Percentiles rank a stretch among this genome's conserved stretches.
These are phyloP conservation scores for Astrothelium subdiscretum DNA, from an alignment of 495 filamentous ascomycete species.

Conservation along the genomic window DNA sequence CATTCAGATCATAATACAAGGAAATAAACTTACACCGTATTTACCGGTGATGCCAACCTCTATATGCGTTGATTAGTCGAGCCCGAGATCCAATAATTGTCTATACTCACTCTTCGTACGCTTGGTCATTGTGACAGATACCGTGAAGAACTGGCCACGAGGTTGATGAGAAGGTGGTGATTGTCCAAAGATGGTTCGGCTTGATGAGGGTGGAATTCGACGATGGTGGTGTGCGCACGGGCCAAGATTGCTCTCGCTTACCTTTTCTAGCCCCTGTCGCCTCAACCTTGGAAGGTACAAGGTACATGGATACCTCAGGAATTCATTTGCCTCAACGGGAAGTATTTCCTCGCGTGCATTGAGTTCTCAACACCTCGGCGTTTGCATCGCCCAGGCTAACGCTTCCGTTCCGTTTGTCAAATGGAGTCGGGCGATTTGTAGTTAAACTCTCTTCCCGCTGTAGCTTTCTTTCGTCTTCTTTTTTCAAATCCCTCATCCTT, in stretches of 20 bases:
- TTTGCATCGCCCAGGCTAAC: not conserved
- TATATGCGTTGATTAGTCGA: constrained; percentile 28
- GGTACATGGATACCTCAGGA: too few species aligned
- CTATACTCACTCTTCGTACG: constrained; percentile 68
- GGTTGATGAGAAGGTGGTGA: constrained; percentile 19
- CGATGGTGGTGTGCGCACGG: not conserved
- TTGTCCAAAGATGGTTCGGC: not conserved
- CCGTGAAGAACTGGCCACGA: constrained; percentile 17
- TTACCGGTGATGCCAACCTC: constrained; percentile 77
- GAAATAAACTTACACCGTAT: constrained; percentile 29
- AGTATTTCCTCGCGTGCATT: not conserved
- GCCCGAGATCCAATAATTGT: constrained; percentile 4
- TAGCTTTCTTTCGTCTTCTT: not conserved
- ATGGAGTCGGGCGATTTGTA: too few species aligned
- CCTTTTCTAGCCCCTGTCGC: not conserved
- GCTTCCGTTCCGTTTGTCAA: not conserved
- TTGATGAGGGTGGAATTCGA: not conserved
- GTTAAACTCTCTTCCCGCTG: too few species aligned
- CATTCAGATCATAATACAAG: not conserved
- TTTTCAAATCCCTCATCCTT: not conserved
- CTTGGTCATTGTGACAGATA: constrained; percentile 73
- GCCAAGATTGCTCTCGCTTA: not conserved
- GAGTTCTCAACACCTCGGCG: not conserved
- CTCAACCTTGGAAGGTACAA: too few species aligned
- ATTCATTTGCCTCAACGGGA: not conserved